Percentiles rank a stretch among this genome's conserved stretches.
phyloP scores from a whole-genome alignment of 2,329 filamentous ascomycete species.

The Stachybotrys echinatus region DNA sequence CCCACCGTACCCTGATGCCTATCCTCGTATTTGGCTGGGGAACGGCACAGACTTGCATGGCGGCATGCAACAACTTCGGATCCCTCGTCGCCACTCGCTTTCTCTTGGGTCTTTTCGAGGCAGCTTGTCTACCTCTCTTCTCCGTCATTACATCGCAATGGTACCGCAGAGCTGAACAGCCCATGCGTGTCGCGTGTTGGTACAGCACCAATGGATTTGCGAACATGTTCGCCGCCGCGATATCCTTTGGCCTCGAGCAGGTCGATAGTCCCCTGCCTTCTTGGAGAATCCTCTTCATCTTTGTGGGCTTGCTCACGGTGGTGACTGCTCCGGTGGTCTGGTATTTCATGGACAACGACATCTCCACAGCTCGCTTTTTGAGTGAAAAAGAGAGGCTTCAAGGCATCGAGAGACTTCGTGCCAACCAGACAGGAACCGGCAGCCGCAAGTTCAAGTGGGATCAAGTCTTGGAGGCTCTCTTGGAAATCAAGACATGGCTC shows the following conservation, averaged over 20 bases:
- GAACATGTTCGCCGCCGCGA: conserved; percentile 49
- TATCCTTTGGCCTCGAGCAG: conserved; percentile 53
- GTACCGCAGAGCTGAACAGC: conserved; percentile 51
- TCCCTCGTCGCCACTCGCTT: conserved; percentile 44
- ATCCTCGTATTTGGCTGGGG: conserved; percentile 39
- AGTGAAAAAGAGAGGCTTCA: conserved; percentile 61
- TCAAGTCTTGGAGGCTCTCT: conserved; percentile 50
- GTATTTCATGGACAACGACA: conserved; percentile 54
- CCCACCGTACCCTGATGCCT: conserved; percentile 54
- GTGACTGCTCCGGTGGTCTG: conserved; percentile 52
- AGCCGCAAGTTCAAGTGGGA: conserved; percentile 63
- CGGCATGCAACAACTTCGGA: conserved; percentile 40
- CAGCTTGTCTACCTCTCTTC: conserved; percentile 44
- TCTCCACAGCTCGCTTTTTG: conserved; percentile 50
- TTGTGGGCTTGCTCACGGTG: conserved; percentile 57
- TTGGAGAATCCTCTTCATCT: conserved; percentile 52
- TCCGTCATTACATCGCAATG: conserved; percentile 42
- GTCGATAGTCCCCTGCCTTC: conserved; percentile 30
- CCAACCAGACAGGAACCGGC: conserved; percentile 71
- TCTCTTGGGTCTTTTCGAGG: conserved; percentile 43
- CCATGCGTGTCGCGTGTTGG: conserved; percentile 59
- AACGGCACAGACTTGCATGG: conserved; percentile 36
- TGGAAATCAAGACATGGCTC: conserved; percentile 50
- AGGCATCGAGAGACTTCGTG: conserved; percentile 64
- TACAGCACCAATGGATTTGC: conserved; percentile 57